A percentile compares a stretch with the other conserved stretches of the same genome.
Evolutionary conservation across 2,329 filamentous ascomycete species (phyloP).

Genomic region (Trichothecium sympodiale): DNA sequence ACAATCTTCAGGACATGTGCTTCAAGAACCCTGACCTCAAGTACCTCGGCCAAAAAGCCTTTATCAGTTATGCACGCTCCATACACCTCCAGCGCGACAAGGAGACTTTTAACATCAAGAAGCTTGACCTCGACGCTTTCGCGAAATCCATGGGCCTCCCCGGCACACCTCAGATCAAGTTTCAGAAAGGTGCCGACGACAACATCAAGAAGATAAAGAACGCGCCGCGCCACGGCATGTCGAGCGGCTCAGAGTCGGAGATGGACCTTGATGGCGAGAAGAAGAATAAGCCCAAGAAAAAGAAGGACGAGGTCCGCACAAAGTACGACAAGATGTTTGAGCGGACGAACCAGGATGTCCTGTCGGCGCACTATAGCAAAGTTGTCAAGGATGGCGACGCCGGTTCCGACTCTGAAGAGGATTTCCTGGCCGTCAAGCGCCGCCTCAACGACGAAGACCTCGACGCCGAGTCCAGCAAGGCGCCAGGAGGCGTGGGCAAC

Average conservation of each 20-base stretch:
- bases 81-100: constrained; percentile 85
- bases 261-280: constrained; percentile 37
- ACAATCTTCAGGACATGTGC: constrained; percentile 85
- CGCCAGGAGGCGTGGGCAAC: constrained; percentile 21
- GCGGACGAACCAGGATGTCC: constrained; percentile 85
- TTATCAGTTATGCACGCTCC: constrained; percentile 79
- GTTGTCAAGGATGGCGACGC: constrained; percentile 54
- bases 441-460: constrained; percentile 64
- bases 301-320: constrained; percentile 66
- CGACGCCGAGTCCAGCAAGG: constrained; percentile 35
- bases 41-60: constrained; percentile 92
- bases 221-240: constrained; percentile 58
- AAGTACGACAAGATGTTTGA: constrained; percentile 99
- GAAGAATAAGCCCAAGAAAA: constrained; percentile 30
- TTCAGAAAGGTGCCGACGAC: constrained; percentile 72
- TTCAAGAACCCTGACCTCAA: constrained; percentile 92
- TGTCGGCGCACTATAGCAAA: constrained; percentile 89
- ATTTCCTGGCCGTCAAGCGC: constrained; percentile 84
- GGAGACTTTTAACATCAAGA: constrained; percentile 75
- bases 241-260: constrained; percentile 47
- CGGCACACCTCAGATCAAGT: constrained; percentile 86
- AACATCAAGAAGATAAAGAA: constrained; percentile 74
- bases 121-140: constrained; percentile 76
- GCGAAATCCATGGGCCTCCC: constrained; percentile 79
- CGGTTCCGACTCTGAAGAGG: constrained; percentile 37